phyloP scores from a whole-genome alignment of 2,329 filamentous ascomycete species.

The Talaromyces sp. region DNA sequence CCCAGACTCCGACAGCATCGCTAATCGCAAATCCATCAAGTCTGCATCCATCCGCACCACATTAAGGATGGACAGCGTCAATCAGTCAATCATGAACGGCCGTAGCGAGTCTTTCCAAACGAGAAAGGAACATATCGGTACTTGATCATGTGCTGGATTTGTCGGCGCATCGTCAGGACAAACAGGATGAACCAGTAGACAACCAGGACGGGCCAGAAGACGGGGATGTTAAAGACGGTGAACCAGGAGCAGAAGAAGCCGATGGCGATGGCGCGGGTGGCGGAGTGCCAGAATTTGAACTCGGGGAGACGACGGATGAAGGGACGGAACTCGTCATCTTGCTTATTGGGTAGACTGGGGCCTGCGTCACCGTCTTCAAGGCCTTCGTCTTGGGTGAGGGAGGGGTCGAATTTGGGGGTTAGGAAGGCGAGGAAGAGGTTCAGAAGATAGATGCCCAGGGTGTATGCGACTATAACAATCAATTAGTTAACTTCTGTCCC shows the following conservation, averaged over 20 bases:
- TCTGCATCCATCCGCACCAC: neutral
- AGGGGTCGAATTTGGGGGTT: constrained; percentile 97
- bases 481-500: constrained; percentile 1
- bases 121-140: constrained; percentile 97
- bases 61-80: no score
- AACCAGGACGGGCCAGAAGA: constrained; percentile 98
- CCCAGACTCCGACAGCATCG: no score
- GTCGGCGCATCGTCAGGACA: constrained; percentile 94
- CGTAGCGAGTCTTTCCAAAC: constrained; percentile 83
- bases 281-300: constrained; percentile 99
- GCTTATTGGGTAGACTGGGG: constrained; percentile 78
- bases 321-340: constrained; percentile 95
- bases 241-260: constrained; percentile 91
- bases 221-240: constrained; percentile 90
- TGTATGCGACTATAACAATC: constrained; percentile 76
- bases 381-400: constrained; percentile 89
- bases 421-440: constrained; percentile 99
- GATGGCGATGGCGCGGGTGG: constrained; percentile 82
- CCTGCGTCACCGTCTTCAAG: constrained; percentile 87
- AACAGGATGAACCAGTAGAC: constrained; percentile 99
- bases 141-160: constrained; percentile 99
- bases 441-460: constrained; percentile 95
- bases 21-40: neutral
- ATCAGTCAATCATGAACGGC: constrained; percentile 39
- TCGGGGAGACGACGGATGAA: constrained; percentile 95